Evolutionary conservation across 208 protist species (phyloP).

Genomic region (Porcisia deanei): DNA sequence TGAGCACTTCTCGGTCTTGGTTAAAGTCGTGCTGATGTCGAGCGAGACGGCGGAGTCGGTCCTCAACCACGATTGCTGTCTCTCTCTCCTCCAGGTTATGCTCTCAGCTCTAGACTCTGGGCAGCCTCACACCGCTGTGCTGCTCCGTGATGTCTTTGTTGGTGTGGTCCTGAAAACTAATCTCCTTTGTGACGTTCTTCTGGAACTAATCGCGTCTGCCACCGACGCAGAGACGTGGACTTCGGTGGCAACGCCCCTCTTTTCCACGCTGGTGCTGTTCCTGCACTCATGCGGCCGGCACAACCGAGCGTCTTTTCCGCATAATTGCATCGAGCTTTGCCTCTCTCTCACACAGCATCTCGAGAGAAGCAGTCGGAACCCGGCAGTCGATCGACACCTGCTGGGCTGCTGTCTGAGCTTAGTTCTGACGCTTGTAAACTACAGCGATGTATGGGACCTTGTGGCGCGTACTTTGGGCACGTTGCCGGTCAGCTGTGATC

Average conservation of each 20-base stretch:
- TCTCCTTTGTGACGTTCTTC: slow-evolving; percentile 40
- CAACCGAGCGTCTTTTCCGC: slow-evolving; percentile 37
- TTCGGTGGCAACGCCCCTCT: slow-evolving; percentile 32
- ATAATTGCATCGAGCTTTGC: slow-evolving; percentile 65
- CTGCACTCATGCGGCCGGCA: slow-evolving; percentile 43
- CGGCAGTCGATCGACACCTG: slow-evolving; percentile 45
- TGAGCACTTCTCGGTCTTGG: slow-evolving; percentile 42
- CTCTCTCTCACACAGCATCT: slow-evolving; percentile 50
- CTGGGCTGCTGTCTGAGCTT: slow-evolving; percentile 55
- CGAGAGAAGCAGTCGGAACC: slow-evolving; percentile 22
- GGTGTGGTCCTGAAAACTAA: slow-evolving; percentile 49
- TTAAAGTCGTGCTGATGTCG: slow-evolving; percentile 35
- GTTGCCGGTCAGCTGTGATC: slow-evolving; percentile 16
- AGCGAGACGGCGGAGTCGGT: slow-evolving; percentile 21
- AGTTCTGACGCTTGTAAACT: slow-evolving; percentile 50
- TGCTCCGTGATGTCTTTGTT: slow-evolving; percentile 52
- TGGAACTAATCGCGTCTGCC: slow-evolving; percentile 30
- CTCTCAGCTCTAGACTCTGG: slow-evolving; percentile 22
- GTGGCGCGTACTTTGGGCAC: slow-evolving; percentile 45
- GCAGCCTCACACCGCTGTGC: slow-evolving; percentile 26
- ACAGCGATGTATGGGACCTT: slow-evolving; percentile 68
- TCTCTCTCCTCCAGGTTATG: slow-evolving; percentile 37
- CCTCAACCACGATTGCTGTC: slow-evolving; percentile 28
- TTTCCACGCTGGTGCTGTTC: slow-evolving; percentile 48
- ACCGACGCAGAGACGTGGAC: slow-evolving; percentile 40